Base-by-base conservation (phyloP, 2,329 filamentous ascomycete species). In the Epicoccum sorghinum region DNA sequence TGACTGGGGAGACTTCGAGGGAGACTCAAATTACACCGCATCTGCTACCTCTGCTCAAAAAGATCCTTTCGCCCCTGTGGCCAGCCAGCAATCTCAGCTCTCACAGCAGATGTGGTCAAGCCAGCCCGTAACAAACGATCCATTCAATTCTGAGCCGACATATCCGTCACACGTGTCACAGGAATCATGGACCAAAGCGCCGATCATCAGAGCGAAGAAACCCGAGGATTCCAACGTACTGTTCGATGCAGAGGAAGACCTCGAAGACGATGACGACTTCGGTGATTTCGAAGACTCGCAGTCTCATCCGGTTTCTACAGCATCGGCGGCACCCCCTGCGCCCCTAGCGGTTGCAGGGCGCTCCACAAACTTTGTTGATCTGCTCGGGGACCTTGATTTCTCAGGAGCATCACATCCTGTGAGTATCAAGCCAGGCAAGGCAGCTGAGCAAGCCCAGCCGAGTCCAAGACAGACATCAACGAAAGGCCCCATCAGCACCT, bases 1-100 rank as follows among this genome's bases (percentile, higher is more conserved):
- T 54, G 74, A 76, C 25, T 77, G 72, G 72, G 74, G 74, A n/a
- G 74, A 77, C 36, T 77, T 77, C 44, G 73, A 76, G 52, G 73
- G 68, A 39, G 67, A 60, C 3, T 42, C 69, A 12, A 57, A 65
- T 7, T 37, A 58, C 12, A 43, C 55, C 7, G 55, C 62, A 27
- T 53, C 62, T 14, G 55, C 53, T 24, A 27, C 47, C 27, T 23
- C 56, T 25, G 45, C 55, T 10, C 60, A 60, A 23, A 55, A 61
- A 22, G 61, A 68, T 49, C 60, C 61, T 9, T 66, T 66, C 27
- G 52, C 59, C 10, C 64, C 60, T 25, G 37, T 55, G 30, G 18
- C 57, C 22, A 41, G 47, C 13, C 62, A 56, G 40, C 41, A 44
- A 22, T 35, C 46, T 12, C 59, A 61, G 39, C 53, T 60, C 32